Base-by-base conservation (phyloP, 2,329 filamentous ascomycete genomes). In the Botryosphaeria dothidea region DNA sequence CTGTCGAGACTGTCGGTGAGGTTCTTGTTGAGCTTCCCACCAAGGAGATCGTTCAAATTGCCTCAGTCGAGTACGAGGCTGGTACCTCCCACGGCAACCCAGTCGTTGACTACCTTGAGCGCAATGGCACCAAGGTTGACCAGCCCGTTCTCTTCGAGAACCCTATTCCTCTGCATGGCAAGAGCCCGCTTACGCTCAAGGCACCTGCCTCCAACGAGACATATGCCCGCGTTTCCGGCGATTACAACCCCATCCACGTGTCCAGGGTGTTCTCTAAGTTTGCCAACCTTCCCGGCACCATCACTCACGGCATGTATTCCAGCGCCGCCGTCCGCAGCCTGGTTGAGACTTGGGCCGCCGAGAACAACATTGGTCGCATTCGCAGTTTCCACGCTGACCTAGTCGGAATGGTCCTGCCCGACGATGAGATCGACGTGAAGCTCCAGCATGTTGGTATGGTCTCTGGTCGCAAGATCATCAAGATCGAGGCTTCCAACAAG, bases 241-340 rank as follows among this genome's bases (percentile, higher is more conserved):
- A 99, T 78, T 99, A 93, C 86, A 99, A 99, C 80, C 95, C 95
- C 25, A 99, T 99, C 68, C 95, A 99, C 84, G 95, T 99, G 49
- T 97, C 95, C 13, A 91, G 95, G 65, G 92, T 97, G 64, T 99
- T 99, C 81, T 92, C 95, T 34, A 92, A 88, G 80, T 99, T 98
- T 73, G 96, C 95, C 76, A 95, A 93, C 77, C 85, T 99, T 17
- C 93, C 93, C 1, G 96, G 95, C 57, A 99, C 95, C 49, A 99
- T 99, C 74, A 99, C 95, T 1, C 95, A 99, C 77, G 95, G 95
- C 76, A 99, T 99, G 95, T 99, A 98, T 85, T 96, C 94, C 1
- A 98, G 94, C 79, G 95, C 95, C 69, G 92, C 95, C 41, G 95
- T 99, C 29, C 90, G 96, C 73, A 96, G 93, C 76, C 84, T 99